Percentiles rank a stretch among this genome's conserved stretches.
phyloP scores from a whole-genome alignment of 164 flowering plant species.

The Umbilicus rupestris region DNA sequence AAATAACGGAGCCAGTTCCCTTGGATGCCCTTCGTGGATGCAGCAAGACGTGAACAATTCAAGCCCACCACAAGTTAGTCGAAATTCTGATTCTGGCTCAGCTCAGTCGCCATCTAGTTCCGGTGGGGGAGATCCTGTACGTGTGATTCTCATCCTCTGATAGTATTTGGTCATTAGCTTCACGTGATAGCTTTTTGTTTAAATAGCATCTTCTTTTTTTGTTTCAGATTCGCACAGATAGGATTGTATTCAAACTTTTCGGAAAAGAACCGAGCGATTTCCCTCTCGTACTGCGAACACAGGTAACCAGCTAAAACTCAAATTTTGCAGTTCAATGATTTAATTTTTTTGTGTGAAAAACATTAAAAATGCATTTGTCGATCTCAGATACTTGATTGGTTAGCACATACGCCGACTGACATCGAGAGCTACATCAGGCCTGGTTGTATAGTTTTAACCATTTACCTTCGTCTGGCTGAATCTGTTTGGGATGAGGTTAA shows the following conservation, averaged over 20 bases:
- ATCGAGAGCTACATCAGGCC: slow-evolving; percentile 77
- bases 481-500: slow-evolving; percentile 56
- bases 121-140: slow-evolving; percentile 82
- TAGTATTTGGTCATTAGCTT: not conserved
- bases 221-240: slow-evolving; percentile 41
- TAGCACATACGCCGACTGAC: slow-evolving; percentile 62
- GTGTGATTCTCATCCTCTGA: not conserved
- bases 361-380: slow-evolving; percentile 1
- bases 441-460: slow-evolving; percentile 55
- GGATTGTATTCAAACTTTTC: slow-evolving; percentile 48
- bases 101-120: slow-evolving; percentile 81
- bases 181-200: not conserved
- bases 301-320: slow-evolving; percentile 23
- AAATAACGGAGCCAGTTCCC: slow-evolving; percentile 25
- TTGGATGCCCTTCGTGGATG: slow-evolving; percentile 35
- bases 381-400: slow-evolving; percentile 61
- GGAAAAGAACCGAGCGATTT: slow-evolving; percentile 47
- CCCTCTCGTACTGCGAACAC: slow-evolving; percentile 37
- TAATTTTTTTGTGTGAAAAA: not conserved
- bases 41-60: slow-evolving; percentile 37
- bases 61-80: slow-evolving; percentile 81
- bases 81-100: slow-evolving; percentile 77
- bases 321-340: not conserved
- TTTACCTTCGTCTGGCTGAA: slow-evolving; percentile 41
- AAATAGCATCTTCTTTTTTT: not conserved